Conservation (phyloP, 768 basidiomycete species). For the Kwoniella europaea region DNA sequence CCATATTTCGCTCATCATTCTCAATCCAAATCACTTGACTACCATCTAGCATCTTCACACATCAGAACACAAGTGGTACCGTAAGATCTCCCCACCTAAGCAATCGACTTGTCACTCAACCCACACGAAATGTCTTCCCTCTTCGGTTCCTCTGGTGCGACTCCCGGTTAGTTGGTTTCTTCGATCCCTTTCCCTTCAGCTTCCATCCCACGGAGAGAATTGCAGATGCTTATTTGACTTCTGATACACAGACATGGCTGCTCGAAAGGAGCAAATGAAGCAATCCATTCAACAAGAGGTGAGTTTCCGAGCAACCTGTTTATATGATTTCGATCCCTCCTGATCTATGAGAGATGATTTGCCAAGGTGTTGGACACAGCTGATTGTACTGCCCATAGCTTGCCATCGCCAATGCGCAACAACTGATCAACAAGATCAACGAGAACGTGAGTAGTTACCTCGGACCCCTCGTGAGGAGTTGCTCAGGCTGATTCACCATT, state of each 20-base stretch:
- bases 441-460: conserved; percentile 50
- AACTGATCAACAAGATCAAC: conserved; percentile 58
- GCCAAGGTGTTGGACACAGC: neutral
- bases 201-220: no score
- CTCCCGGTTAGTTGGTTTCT: conserved; percentile 21
- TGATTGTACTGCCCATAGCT: conserved; percentile 28
- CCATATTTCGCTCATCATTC: conserved; percentile 14
- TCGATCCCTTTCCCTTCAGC: neutral
- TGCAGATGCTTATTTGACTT: no score
- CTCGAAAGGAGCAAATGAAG: conserved; percentile 58
- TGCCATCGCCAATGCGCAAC: conserved; percentile 57
- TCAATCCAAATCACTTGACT: neutral
- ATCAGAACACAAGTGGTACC: no score
- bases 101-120: neutral
- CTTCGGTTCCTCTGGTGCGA: conserved; percentile 31
- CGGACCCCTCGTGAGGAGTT: no score
- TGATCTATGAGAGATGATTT: neutral
- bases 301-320: neutral
- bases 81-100: neutral
- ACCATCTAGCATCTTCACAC: neutral
- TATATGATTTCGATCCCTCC: no score
- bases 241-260: conserved; percentile 45
- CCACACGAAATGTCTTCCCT: conserved; percentile 34
- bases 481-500: no score
- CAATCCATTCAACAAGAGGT: conserved; percentile 55